Base-by-base conservation (phyloP, 225 moss, liverwort and hornwort genomes). In the Pleurozium schreberi region DNA sequence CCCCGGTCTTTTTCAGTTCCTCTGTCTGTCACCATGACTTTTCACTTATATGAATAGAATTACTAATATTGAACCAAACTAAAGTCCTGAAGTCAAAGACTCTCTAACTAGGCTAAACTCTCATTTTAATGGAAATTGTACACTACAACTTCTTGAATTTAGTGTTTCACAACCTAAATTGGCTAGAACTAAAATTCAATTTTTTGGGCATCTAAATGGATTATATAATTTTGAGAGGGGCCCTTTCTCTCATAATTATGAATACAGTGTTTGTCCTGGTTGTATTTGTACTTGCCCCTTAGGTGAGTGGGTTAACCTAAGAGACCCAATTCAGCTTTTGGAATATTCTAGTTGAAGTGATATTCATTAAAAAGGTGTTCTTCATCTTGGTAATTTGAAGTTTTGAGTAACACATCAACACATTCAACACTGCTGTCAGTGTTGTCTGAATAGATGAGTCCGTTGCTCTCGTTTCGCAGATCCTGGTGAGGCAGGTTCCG, bases 401-500 rank as follows among this genome's bases (percentile, higher is more conserved):
- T 71, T 61, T 61, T 47, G 47, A 40, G 38, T 33, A 28, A 43
- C 20, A 73, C 43, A 60, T 60, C 25, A 9, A 25, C 11, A 11
- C 26, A 52, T 42, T 58, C 40, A 50, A 52, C 40, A 85, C 18
- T 36, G n/a, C n/a, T n/a, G n/a, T n/a, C n/a, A n/a, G n/a, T 11
- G 45, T 82, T 73, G 6, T 57, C 10, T 88, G 38, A 92, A n/a
- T n/a, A n/a, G n/a, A 92, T 42, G 76, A 84, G 85, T 42, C n/a
- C n/a, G n/a, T 42, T 88, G 66, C 75, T 86, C 50, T 57, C 50
- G 10, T 47, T 76, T 26, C 80, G 43, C 87, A 98, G 98, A 94
- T 98, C 83, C 84, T 96, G 50, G 94, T 98, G 77, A 94, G 93
- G 19, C 98, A 98, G 87, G 96, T 96, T 86, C 96, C 96, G 5